phyloP scores from a whole-genome alignment of 768 basidiomycete species.

The Nidularia sp. region DNA sequence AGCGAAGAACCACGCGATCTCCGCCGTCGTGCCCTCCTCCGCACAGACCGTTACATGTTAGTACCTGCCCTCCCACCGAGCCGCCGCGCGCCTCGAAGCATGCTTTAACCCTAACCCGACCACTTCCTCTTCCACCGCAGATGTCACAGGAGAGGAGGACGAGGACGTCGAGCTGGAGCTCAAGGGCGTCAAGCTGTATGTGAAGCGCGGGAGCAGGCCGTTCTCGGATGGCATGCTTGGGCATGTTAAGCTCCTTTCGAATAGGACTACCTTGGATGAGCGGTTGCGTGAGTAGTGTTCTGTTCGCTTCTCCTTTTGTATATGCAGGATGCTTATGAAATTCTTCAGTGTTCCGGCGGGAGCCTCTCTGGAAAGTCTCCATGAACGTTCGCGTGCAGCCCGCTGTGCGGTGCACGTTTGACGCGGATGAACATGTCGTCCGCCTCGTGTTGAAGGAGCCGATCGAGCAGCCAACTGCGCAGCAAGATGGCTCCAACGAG shows the following conservation, averaged over 20 bases:
- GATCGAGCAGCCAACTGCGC: constrained; percentile 17
- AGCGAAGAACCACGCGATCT: constrained; percentile 17
- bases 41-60: constrained; percentile 21
- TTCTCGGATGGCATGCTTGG: constrained; percentile 61
- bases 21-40: constrained; percentile 16
- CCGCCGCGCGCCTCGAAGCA: background rate
- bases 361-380: constrained; percentile 65
- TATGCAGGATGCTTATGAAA: background rate
- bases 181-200: constrained; percentile 57
- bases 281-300: constrained; percentile 39
- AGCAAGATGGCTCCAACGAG: constrained; percentile 24
- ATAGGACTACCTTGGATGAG: constrained; percentile 34
- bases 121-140: constrained; percentile 18
- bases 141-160: constrained; percentile 62
- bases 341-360: constrained; percentile 60
- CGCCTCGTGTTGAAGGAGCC: constrained; percentile 54
- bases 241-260: constrained; percentile 53
- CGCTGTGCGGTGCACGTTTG: constrained; percentile 54
- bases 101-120: background rate
- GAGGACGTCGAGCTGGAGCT: constrained; percentile 54
- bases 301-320: background rate
- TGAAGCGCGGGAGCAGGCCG: constrained; percentile 50
- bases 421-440: constrained; percentile 49
- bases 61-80: constrained; percentile 14
- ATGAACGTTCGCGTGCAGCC: constrained; percentile 60